Evolutionary conservation across 176 grass and related monocot species (phyloP).

Genomic region (Zoysia pacifica): DNA sequence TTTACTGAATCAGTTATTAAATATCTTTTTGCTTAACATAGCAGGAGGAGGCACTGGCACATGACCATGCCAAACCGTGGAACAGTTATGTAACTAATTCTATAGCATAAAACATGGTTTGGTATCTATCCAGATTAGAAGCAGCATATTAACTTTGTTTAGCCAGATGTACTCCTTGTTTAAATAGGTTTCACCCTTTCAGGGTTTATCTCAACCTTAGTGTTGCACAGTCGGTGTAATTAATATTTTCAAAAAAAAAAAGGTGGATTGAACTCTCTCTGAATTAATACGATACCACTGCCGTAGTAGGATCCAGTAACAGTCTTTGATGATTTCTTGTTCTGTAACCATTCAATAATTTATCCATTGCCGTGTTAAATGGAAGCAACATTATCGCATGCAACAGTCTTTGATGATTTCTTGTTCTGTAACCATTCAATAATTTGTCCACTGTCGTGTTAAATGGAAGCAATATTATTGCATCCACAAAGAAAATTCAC

Average conservation of each 20-base stretch:
- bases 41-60: not conserved
- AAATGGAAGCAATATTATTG: not conserved
- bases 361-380: not conserved
- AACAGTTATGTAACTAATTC: not conserved
- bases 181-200: too few species aligned
- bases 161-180: too few species aligned
- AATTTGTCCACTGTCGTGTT: not conserved
- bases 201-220: not conserved
- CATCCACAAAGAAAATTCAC: not conserved
- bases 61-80: not conserved
- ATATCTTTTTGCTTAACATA: too few species aligned
- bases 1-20: too few species aligned
- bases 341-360: slow-evolving; percentile 11
- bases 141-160: too few species aligned
- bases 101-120: too few species aligned
- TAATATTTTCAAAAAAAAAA: not conserved
- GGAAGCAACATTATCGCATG: not conserved
- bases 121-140: too few species aligned
- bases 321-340: not conserved
- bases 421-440: not conserved
- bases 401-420: not conserved
- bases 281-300: not conserved
- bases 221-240: not conserved
- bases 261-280: not conserved
- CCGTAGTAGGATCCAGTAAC: not conserved